Conservation (phyloP, 1,139 yeast genomes). For the Diutina catenulata region DNA sequence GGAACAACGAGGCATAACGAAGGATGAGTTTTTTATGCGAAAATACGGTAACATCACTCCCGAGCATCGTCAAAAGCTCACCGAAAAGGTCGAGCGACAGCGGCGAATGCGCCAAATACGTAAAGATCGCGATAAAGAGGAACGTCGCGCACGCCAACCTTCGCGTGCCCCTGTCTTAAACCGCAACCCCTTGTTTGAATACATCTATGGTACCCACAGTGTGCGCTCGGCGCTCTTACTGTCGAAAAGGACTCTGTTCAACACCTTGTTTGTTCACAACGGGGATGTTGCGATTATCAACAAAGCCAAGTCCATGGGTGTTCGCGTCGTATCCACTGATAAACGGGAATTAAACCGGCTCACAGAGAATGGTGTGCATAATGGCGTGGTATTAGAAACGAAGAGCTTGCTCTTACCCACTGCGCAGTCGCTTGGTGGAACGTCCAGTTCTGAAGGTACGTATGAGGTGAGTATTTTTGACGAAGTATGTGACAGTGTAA, state of each 20-base stretch:
- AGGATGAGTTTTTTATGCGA: constrained; percentile 30
- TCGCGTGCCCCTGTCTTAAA: not conserved
- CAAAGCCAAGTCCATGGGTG: constrained; percentile 34
- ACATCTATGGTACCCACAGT: constrained; percentile 66
- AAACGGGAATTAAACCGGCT: constrained; percentile 50
- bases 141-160: constrained; percentile 6
- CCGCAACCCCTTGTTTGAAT: constrained; percentile 37
- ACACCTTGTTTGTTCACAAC: constrained; percentile 38
- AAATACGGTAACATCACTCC: constrained; percentile 25
- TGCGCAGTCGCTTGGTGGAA: not conserved
- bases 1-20: constrained; percentile 25
- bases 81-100: constrained; percentile 27
- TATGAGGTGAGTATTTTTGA: constrained; percentile 8
- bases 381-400: constrained; percentile 45
- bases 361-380: constrained; percentile 66
- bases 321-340: constrained; percentile 30
- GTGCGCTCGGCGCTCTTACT: constrained; percentile 60
- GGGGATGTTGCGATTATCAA: constrained; percentile 27
- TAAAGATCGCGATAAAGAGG: constrained; percentile 7
- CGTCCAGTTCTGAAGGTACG: not conserved
- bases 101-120: constrained; percentile 10
- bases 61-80: constrained; percentile 18
- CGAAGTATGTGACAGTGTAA: constrained; percentile 11
- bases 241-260: constrained; percentile 40
- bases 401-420: not conserved